These are phyloP conservation scores for Talaromyces pinophilus DNA, from an alignment of 2,329 filamentous ascomycete genomes.

Conservation along the genomic window DNA sequence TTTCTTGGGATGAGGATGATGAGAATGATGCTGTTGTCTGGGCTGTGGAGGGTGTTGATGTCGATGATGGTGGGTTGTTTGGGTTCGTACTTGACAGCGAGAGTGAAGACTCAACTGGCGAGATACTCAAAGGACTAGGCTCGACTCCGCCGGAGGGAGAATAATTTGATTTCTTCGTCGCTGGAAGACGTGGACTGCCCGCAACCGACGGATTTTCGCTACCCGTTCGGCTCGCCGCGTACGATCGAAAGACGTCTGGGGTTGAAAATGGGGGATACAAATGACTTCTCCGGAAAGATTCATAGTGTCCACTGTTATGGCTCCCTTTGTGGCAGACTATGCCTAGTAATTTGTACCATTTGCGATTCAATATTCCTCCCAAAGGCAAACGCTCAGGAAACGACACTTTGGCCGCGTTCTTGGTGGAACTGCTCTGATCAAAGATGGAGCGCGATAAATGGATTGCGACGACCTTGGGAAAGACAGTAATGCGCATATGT, in stretches of 20 bases:
- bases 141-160: constrained; percentile 30
- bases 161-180: constrained; percentile 33
- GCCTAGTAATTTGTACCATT: constrained; percentile 79
- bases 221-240: constrained; percentile 64
- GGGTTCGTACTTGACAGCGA: constrained; percentile 37
- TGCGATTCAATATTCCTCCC: constrained; percentile 74
- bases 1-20: constrained; percentile 17
- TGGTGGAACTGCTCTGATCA: constrained; percentile 75
- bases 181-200: constrained; percentile 52
- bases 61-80: constrained; percentile 24
- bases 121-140: constrained; percentile 33
- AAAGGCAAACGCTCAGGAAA: constrained; percentile 87
- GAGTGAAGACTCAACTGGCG: constrained; percentile 37
- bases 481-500: constrained; percentile 81
- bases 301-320: constrained; percentile 95
- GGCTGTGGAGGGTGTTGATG: constrained; percentile 26
- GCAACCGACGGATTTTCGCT: constrained; percentile 54
- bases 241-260: constrained; percentile 73
- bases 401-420: constrained; percentile 90
- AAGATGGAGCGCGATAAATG: constrained; percentile 94
- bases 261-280: constrained; percentile 79
- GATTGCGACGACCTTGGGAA: constrained; percentile 86
- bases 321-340: constrained; percentile 94
- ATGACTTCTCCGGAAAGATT: constrained; percentile 88
- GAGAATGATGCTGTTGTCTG: constrained; percentile 17